These are phyloP conservation scores for Pancytospora philotis DNA, from an alignment of 371 early-diverging fungal species.

Conservation along the genomic window DNA sequence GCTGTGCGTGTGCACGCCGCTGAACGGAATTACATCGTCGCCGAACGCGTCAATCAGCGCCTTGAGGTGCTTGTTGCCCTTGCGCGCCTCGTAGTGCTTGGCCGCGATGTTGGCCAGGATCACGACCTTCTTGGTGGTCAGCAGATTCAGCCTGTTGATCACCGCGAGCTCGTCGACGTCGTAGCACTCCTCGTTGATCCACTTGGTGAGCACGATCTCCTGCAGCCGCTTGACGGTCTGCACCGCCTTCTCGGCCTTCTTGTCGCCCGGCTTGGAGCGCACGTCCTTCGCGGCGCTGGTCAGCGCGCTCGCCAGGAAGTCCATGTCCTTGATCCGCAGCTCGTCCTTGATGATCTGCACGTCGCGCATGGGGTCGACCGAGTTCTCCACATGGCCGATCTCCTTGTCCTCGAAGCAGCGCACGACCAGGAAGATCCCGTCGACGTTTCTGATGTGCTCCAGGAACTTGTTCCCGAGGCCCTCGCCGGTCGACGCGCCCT, in stretches of 20 bases:
- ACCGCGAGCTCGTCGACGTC: slow-evolving; percentile 66
- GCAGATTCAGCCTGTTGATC: slow-evolving; percentile 74
- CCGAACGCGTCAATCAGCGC: slow-evolving; percentile 43
- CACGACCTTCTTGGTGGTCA: slow-evolving; percentile 91
- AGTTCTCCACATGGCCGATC: slow-evolving; percentile 84
- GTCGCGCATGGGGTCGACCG: slow-evolving; percentile 81
- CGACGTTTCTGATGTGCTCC: slow-evolving; percentile 83
- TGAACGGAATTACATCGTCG: slow-evolving; percentile 47
- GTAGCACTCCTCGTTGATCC: slow-evolving; percentile 74
- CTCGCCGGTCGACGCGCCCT: slow-evolving; percentile 75
- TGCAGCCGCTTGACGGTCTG: slow-evolving; percentile 65
- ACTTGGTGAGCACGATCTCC: slow-evolving; percentile 69
- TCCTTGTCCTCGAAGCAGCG: slow-evolving; percentile 79
- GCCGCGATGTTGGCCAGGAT: slow-evolving; percentile 84
- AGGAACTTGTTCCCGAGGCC: slow-evolving; percentile 95
- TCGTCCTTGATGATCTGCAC: slow-evolving; percentile 86
- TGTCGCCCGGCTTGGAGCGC: slow-evolving; percentile 42
- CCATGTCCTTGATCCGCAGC: slow-evolving; percentile 80
- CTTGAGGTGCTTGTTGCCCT: slow-evolving; percentile 65
- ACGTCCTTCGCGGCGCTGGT: slow-evolving; percentile 46
- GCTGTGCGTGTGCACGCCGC: slow-evolving; percentile 14
- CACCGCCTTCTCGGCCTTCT: slow-evolving; percentile 49
- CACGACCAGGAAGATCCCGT: slow-evolving; percentile 93
- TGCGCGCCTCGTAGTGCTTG: slow-evolving; percentile 71
- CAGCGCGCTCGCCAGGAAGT: slow-evolving; percentile 65